phyloP scores from a whole-genome alignment of 2,329 filamentous ascomycete genomes.

The Phyllosticta paracitricarpa region DNA sequence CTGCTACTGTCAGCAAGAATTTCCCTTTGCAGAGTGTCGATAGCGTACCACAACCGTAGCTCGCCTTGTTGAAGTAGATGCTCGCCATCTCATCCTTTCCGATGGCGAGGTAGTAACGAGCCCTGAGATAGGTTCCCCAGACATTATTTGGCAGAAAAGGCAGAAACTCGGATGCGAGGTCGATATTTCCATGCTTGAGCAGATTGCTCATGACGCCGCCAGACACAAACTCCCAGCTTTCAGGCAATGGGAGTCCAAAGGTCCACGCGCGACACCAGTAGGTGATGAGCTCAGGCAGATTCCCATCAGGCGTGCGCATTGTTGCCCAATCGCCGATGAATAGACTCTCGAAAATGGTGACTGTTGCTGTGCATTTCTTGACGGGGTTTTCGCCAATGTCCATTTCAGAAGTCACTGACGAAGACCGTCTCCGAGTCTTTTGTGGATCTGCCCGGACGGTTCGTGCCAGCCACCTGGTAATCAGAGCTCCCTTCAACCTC shows the following conservation, averaged over 20 bases:
- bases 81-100: constrained; percentile 66
- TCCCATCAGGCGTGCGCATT: constrained; percentile 22
- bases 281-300: constrained; percentile 28
- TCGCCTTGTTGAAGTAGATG: constrained; percentile 69
- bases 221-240: constrained; percentile 23
- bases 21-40: neutral
- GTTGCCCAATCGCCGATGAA: constrained; percentile 26
- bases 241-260: constrained; percentile 15
- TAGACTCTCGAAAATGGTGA: constrained; percentile 29
- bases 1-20: constrained; percentile 21
- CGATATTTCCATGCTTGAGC: constrained; percentile 32
- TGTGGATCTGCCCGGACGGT: constrained; percentile 4
- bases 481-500: constrained; percentile 26
- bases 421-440: neutral
- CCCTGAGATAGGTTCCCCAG: constrained; percentile 70
- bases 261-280: constrained; percentile 39
- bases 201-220: constrained; percentile 36
- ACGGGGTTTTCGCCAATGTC: constrained; percentile 5
- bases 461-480: constrained; percentile 24
- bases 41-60: constrained; percentile 64
- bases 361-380: constrained; percentile 7
- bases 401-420: neutral
- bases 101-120: constrained; percentile 63
- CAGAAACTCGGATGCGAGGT: constrained; percentile 54
- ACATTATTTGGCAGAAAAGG: constrained; percentile 48